These are phyloP conservation scores for Beauveria asiatica DNA, from an alignment of 2,329 filamentous ascomycete species.

Conservation along the genomic window DNA sequence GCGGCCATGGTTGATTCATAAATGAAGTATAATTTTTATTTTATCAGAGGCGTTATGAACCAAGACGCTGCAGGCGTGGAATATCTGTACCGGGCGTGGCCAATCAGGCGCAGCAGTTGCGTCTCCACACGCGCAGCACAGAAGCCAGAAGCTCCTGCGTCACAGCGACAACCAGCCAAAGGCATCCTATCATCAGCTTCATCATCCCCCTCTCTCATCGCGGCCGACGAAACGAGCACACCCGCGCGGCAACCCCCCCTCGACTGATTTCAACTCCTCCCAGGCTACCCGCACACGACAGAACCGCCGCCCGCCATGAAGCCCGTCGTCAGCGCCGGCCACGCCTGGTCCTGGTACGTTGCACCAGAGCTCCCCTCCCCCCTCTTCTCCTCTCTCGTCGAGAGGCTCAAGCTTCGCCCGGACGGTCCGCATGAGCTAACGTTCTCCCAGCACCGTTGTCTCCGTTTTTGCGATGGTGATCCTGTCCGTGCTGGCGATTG, in stretches of 20 bases:
- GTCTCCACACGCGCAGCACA: not conserved
- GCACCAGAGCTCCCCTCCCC: not conserved
- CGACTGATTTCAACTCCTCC: not conserved
- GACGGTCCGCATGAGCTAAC: not conserved
- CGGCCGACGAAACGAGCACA: not conserved
- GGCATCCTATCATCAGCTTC: not conserved
- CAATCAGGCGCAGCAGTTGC: not conserved
- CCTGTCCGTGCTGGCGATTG: conserved; percentile 53
- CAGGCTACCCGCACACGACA: no score
- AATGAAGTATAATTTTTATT: no score
- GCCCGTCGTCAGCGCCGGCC: conserved; percentile 82
- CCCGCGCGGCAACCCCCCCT: not conserved
- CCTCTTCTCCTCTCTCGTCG: no score
- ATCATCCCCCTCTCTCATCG: not conserved
- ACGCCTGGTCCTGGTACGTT: conserved; percentile 89
- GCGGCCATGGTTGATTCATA: no score
- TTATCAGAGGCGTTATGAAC: no score
- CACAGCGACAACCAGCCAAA: not conserved
- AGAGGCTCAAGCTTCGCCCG: not conserved
- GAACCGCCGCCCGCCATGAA: conserved; percentile 59
- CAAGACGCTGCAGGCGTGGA: no score
- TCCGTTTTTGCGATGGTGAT: conserved; percentile 58
- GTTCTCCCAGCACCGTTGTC: conserved; percentile 56
- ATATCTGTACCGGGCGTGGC: not conserved
- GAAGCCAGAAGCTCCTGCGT: conserved; percentile 6